Conservation (phyloP, 306 rosid species). For the Cicer cuneatum region DNA sequence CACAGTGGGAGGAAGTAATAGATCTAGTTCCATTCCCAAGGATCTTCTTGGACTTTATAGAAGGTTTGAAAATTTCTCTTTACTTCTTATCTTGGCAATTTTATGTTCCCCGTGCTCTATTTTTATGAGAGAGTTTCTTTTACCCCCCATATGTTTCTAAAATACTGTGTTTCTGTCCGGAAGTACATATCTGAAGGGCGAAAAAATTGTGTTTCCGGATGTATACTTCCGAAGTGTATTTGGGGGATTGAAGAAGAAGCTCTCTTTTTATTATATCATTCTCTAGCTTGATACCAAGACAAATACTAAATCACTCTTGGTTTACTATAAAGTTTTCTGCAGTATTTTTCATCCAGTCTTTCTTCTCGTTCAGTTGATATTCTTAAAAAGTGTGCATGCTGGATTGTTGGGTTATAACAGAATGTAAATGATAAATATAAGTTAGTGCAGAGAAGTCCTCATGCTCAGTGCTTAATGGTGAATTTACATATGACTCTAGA, state of each 20-base stretch:
- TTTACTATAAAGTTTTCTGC: conserved; percentile 33
- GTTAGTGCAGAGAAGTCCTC: neutral
- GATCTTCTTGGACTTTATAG: conserved; percentile 73
- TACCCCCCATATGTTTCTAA: no score
- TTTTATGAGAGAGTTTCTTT: neutral
- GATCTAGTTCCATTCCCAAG: conserved; percentile 56
- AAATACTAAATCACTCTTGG: conserved; percentile 3
- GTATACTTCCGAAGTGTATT: no score
- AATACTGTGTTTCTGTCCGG: no score
- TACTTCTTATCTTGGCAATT: conserved; percentile 27
- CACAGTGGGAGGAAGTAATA: conserved; percentile 47
- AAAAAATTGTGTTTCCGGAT: no score
- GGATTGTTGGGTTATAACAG: conserved; percentile 30
- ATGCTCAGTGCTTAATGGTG: conserved; percentile 28
- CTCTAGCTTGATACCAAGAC: conserved; percentile 32
- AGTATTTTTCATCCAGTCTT: conserved; percentile 8
- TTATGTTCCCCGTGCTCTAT: neutral
- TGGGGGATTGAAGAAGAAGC: no score
- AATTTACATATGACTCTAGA: conserved; percentile 24
- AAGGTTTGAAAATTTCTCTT: conserved; percentile 58
- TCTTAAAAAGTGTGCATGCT: conserved; percentile 1
- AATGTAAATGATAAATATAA: conserved; percentile 29
- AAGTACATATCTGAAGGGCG: no score
- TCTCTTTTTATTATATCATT: conserved; percentile 9
- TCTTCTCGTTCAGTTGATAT: conserved; percentile 28